phyloP scores from a whole-genome alignment of 2,329 filamentous ascomycete genomes.

The Nemania sp. region DNA sequence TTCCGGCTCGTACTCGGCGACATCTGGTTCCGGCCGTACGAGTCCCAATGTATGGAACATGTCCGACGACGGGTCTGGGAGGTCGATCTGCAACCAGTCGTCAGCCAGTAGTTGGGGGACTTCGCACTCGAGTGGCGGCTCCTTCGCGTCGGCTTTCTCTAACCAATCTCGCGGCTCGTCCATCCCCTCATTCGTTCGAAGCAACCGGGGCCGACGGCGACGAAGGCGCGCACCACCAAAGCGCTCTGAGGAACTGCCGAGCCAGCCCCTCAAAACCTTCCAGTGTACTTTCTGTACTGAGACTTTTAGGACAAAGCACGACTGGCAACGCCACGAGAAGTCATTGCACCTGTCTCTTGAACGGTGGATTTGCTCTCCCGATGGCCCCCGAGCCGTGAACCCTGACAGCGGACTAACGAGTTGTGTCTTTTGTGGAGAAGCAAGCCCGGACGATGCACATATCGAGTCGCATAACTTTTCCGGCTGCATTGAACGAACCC shows the following conservation, averaged over 20 bases:
- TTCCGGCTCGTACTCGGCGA: slow-evolving; percentile 59
- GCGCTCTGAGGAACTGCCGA: slow-evolving; percentile 54
- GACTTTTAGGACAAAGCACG: slow-evolving; percentile 75
- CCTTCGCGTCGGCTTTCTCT: slow-evolving; percentile 70
- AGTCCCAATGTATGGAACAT: slow-evolving; percentile 69
- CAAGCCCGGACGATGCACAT: slow-evolving; percentile 67
- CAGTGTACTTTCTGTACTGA: slow-evolving; percentile 78
- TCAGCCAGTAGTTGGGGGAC: slow-evolving; percentile 71
- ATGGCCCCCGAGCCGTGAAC: slow-evolving; percentile 67
- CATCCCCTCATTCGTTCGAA: slow-evolving; percentile 57
- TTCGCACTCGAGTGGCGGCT: slow-evolving; percentile 69
- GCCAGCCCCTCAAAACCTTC: slow-evolving; percentile 65
- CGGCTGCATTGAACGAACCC: slow-evolving; percentile 73
- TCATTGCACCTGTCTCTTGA: slow-evolving; percentile 73
- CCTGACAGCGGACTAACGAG: slow-evolving; percentile 68
- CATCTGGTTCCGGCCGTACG: slow-evolving; percentile 64
- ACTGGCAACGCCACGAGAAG: slow-evolving; percentile 79
- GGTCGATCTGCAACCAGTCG: slow-evolving; percentile 69
- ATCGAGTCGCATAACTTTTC: slow-evolving; percentile 70
- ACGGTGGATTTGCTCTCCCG: slow-evolving; percentile 73
- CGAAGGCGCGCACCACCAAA: slow-evolving; percentile 60
- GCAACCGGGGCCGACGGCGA: slow-evolving; percentile 60
- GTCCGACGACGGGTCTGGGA: slow-evolving; percentile 71
- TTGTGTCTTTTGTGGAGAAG: slow-evolving; percentile 71
- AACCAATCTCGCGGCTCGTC: slow-evolving; percentile 69